A percentile compares a stretch with the other conserved stretches of the same genome.
These are phyloP conservation scores for Rutstroemia sp. DNA, from an alignment of 2,329 filamentous ascomycete genomes.

Conservation along the genomic window DNA sequence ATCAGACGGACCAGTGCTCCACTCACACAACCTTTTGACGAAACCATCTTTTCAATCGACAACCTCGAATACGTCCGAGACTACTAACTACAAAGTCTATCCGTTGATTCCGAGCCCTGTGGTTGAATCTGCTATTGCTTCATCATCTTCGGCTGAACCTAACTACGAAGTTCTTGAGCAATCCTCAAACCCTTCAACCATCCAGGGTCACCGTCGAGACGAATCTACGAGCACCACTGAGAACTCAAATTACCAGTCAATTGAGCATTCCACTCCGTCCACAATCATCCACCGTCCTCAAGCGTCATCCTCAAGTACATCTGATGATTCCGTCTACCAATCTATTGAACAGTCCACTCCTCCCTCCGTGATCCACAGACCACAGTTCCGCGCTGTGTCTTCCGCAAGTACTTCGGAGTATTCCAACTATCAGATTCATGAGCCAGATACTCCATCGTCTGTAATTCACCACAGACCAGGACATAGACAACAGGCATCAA, in stretches of 20 bases:
- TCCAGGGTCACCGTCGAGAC: neutral
- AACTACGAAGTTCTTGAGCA: slow-evolving; percentile 8
- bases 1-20: slow-evolving; percentile 17
- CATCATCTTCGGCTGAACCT: slow-evolving; percentile 10
- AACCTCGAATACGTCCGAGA: slow-evolving; percentile 27
- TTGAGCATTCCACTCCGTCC: slow-evolving; percentile 6
- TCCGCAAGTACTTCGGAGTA: slow-evolving; percentile 6
- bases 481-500: slow-evolving; percentile 5
- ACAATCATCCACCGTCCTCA: slow-evolving; percentile 4
- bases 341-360: neutral
- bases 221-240: neutral
- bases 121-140: slow-evolving; percentile 17
- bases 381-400: neutral
- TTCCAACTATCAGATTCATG: slow-evolving; percentile 9
- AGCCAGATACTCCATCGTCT: slow-evolving; percentile 6
- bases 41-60: slow-evolving; percentile 30
- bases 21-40: slow-evolving; percentile 25
- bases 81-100: slow-evolving; percentile 30
- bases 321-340: slow-evolving; percentile 7
- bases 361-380: slow-evolving; percentile 5
- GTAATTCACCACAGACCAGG: neutral
- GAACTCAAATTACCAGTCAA: neutral
- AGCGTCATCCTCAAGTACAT: neutral
- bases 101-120: slow-evolving; percentile 10
- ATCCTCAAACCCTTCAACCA: neutral